These are phyloP conservation scores for Pelagomonas calceolata DNA, from an alignment of 108 stramenopile species.

Conservation along the genomic window DNA sequence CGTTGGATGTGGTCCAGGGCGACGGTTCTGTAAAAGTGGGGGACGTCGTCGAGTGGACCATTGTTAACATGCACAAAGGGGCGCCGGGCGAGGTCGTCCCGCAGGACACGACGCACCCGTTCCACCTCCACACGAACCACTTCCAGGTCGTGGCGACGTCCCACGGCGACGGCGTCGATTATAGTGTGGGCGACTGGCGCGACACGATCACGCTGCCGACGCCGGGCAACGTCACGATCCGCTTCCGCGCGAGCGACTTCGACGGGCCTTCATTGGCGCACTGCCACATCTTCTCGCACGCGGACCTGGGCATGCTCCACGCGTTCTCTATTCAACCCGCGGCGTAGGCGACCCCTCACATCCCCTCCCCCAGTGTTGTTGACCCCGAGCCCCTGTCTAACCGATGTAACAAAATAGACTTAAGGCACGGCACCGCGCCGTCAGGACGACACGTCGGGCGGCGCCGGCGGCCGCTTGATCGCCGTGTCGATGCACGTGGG, in stretches of 20 bases:
- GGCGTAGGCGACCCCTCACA: too few relatives aligned
- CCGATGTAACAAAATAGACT: too few relatives aligned
- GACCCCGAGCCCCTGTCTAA: too few relatives aligned
- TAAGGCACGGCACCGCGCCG: too few relatives aligned
- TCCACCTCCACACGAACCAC: constrained; percentile 42
- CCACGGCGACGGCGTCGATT: constrained; percentile 19
- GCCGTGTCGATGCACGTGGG: too few relatives aligned
- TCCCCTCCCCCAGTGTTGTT: too few relatives aligned
- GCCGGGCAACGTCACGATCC: constrained; percentile 36
- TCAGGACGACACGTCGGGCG: too few relatives aligned
- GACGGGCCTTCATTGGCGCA: constrained; percentile 33
- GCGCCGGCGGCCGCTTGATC: too few relatives aligned
- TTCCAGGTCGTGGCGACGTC: constrained; percentile 23
- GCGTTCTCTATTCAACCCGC: constrained; percentile 1
- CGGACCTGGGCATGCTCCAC: constrained; percentile 32
- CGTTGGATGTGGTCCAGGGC: not conserved
- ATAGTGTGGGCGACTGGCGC: constrained; percentile 35
- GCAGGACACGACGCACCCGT: constrained; percentile 18
- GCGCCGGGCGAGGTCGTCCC: constrained; percentile 5
- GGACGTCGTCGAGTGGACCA: constrained; percentile 29
- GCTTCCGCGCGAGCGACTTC: constrained; percentile 31
- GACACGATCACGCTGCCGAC: constrained; percentile 35
- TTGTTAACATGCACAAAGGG: constrained; percentile 14
- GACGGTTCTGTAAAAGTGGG: constrained; percentile 12
- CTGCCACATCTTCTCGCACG: constrained; percentile 39